These are phyloP conservation scores for Cicer bijugum DNA, from an alignment of 306 rosid species.

Conservation along the genomic window DNA sequence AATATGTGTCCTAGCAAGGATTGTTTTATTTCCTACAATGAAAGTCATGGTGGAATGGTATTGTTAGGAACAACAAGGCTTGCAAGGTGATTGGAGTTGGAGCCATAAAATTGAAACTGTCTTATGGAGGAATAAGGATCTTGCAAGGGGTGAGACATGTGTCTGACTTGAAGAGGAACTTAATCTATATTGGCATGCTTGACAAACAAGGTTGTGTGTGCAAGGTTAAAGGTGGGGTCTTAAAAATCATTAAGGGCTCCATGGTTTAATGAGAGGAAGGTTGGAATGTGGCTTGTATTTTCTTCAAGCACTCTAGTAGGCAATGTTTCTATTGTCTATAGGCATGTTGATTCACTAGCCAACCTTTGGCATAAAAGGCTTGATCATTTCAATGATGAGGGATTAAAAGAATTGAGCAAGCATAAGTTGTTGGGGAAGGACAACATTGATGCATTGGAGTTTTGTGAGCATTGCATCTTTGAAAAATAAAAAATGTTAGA, in stretches of 20 bases:
- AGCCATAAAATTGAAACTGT: not conserved
- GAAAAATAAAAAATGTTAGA: not conserved
- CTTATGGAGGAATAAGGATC: not conserved
- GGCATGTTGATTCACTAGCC: too few relatives aligned
- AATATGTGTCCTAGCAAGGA: too few relatives aligned
- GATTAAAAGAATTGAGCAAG: not conserved
- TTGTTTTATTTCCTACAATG: too few relatives aligned
- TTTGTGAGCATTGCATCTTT: not conserved
- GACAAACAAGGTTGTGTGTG: not conserved
- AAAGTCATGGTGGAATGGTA: too few relatives aligned
- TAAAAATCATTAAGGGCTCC: not conserved
- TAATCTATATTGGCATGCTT: too few relatives aligned
- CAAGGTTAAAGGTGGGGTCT: too few relatives aligned
- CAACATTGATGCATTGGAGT: not conserved
- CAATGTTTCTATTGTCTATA: too few relatives aligned
- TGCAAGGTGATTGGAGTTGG: not conserved
- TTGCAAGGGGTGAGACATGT: not conserved
- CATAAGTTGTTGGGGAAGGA: not conserved
- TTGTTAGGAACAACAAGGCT: too few relatives aligned
- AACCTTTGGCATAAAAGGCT: too few relatives aligned
- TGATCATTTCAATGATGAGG: not conserved
- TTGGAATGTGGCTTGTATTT: too few relatives aligned
- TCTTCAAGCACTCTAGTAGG: not conserved
- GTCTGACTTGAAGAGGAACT: too few relatives aligned
- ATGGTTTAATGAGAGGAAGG: not conserved